Evolutionary conservation across 2,329 filamentous ascomycete genomes (phyloP).

Genomic region (Xylariaceae sp.): DNA sequence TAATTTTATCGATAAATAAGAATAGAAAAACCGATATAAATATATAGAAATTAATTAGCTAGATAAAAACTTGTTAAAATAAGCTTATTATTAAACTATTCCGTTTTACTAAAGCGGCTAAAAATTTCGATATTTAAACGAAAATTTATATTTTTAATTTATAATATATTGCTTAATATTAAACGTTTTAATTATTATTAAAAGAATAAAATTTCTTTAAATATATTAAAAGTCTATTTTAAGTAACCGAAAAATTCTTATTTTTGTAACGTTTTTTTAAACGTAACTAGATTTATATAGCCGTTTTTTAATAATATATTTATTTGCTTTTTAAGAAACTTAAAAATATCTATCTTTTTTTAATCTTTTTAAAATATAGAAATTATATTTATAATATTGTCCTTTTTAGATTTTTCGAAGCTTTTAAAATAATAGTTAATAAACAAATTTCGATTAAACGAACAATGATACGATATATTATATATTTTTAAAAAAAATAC

Average conservation of each 20-base stretch:
- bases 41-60: neutral
- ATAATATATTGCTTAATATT: neutral
- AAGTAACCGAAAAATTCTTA: neutral
- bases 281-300: neutral
- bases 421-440: too few relatives aligned
- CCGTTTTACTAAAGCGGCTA: neutral
- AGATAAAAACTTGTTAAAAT: neutral
- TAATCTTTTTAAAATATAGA: too few relatives aligned
- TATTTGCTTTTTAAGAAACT: neutral
- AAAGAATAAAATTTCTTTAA: neutral
- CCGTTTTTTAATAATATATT: neutral
- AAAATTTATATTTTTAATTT: neutral
- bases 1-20: too few relatives aligned
- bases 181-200: neutral
- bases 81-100: constrained; percentile 1
- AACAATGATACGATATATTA: too few relatives aligned
- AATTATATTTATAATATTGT: too few relatives aligned
- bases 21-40: neutral
- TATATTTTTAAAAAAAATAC: too few relatives aligned
- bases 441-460: too few relatives aligned
- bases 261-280: neutral
- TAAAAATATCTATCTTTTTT: neutral
- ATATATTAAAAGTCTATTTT: neutral
- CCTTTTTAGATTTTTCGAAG: too few relatives aligned
- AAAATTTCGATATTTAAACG: neutral